Evolutionary conservation across 805 yeast species (phyloP).

Genomic region (Saccharomycopsis capsularis): DNA sequence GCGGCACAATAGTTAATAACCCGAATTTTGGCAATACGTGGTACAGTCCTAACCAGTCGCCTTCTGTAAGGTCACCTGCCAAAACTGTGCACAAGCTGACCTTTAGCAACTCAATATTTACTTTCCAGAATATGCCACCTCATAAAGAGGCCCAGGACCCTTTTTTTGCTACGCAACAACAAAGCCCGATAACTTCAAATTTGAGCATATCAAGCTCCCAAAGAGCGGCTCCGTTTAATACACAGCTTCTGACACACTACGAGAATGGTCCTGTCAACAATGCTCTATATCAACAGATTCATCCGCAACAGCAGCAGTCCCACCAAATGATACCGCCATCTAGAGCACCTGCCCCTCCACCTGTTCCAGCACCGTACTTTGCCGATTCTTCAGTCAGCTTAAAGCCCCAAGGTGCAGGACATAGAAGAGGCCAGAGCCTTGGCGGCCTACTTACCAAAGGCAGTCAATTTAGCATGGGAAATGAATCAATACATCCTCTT

Average conservation of each 20-base stretch:
- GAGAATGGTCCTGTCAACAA: constrained; percentile 30
- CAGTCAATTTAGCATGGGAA: constrained; percentile 11
- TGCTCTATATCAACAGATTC: not conserved
- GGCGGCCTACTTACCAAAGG: constrained; percentile 1
- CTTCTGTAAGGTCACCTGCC: constrained; percentile 8
- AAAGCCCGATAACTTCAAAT: constrained; percentile 8
- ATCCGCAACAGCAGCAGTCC: not conserved
- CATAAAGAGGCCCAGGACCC: no score
- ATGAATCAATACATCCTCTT: constrained; percentile 23
- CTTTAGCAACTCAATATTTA: not conserved
- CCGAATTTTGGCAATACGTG: no score
- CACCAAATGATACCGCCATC: constrained; percentile 34
- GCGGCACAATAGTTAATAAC: not conserved
- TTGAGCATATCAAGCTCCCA: not conserved
- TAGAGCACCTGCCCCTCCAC: constrained; percentile 38
- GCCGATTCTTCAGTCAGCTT: constrained; percentile 23
- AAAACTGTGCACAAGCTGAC: not conserved
- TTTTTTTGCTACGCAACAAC: constrained; percentile 2
- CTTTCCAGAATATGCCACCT: not conserved
- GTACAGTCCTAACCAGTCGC: constrained; percentile 19
- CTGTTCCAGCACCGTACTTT: constrained; percentile 31
- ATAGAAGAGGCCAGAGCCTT: constrained; percentile 22
- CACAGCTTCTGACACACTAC: constrained; percentile 44
- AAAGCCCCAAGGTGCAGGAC: constrained; percentile 1
- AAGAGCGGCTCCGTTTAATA: constrained; percentile 11